Evolutionary conservation across 2,329 filamentous ascomycete genomes (phyloP).

Genomic region (Fusarium humuli): DNA sequence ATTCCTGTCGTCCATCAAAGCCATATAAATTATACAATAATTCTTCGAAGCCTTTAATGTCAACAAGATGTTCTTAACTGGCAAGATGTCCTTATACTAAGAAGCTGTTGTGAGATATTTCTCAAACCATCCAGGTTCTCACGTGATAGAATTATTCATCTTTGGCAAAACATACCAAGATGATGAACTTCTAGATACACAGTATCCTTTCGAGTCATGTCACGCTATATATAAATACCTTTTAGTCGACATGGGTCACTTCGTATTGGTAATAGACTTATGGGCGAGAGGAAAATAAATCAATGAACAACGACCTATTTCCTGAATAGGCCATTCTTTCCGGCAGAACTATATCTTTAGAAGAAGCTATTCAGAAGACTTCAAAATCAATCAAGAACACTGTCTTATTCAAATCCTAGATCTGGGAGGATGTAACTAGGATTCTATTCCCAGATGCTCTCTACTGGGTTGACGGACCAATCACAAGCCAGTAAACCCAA

Average conservation of each 20-base stretch:
- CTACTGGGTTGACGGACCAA: not conserved
- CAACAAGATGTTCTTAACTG: not conserved
- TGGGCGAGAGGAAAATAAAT: too few relatives aligned
- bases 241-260: not conserved
- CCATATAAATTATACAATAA: too few relatives aligned
- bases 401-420: too few relatives aligned
- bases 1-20: too few relatives aligned
- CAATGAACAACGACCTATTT: not conserved
- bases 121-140: not conserved
- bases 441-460: not conserved
- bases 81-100: not conserved
- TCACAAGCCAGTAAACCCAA: not conserved
- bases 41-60: too few relatives aligned
- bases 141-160: not conserved
- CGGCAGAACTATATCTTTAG: too few relatives aligned
- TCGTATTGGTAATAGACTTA: not conserved
- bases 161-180: fast-evolving
- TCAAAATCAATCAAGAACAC: too few relatives aligned
- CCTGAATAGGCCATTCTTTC: not conserved
- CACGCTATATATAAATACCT: not conserved
- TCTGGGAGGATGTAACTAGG: not conserved
- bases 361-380: too few relatives aligned
- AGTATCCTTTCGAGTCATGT: not conserved
- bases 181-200: fast-evolving
- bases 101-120: fast-evolving